phyloP scores from a whole-genome alignment of 331 rosid species.

The Telfairia occidentalis region DNA sequence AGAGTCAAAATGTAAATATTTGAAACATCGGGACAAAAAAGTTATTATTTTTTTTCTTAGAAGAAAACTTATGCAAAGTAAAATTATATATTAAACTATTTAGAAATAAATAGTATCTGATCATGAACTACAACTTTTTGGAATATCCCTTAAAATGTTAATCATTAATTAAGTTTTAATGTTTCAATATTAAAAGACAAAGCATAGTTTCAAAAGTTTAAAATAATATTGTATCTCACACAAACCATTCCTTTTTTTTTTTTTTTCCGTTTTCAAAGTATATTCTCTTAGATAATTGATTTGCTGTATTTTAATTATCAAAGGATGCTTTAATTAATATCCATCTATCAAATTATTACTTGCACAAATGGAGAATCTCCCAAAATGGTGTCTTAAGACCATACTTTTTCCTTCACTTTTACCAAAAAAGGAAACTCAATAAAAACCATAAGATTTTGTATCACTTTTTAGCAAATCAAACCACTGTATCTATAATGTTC shows the following conservation, averaged over 20 bases:
- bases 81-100: neutral
- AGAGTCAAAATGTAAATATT: no score
- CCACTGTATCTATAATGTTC: neutral
- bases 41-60: no score
- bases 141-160: neutral
- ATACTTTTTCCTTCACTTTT: neutral
- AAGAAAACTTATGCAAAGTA: neutral
- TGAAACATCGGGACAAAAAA: no score
- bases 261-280: neutral
- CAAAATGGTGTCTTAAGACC: neutral
- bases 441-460: neutral
- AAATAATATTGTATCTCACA: neutral
- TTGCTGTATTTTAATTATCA: neutral
- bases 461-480: neutral
- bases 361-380: neutral
- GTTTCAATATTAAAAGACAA: neutral
- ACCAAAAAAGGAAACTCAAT: neutral
- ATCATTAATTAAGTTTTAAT: neutral
- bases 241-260: neutral
- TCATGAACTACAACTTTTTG: neutral
- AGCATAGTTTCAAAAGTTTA: neutral
- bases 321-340: neutral
- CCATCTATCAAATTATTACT: neutral
- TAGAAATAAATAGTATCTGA: neutral
- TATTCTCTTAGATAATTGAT: neutral